These are phyloP conservation scores for Capillidium rhysosporum DNA, from an alignment of 371 early-diverging fungal genomes.

Conservation along the genomic window DNA sequence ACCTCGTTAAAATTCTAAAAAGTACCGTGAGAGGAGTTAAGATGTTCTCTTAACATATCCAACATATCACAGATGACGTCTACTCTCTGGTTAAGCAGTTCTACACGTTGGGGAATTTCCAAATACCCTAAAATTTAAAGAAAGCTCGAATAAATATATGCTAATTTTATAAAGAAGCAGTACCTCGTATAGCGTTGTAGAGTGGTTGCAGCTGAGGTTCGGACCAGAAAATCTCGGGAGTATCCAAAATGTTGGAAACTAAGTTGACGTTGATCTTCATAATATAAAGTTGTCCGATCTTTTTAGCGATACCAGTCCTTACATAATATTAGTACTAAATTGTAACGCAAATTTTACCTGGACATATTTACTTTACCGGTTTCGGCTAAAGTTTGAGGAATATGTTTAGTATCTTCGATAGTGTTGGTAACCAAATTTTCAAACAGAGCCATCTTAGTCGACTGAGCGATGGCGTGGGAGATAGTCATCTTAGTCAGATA, in stretches of 20 bases:
- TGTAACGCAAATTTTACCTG: conserved; percentile 13
- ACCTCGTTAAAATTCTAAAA: conserved; percentile 61
- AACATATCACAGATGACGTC: conserved; percentile 41
- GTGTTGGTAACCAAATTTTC: conserved; percentile 65
- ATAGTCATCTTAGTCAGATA: conserved; percentile 71
- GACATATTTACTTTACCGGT: conserved; percentile 62
- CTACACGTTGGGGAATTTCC: conserved; percentile 41
- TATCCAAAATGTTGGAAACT: conserved; percentile 62
- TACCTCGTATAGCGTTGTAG: conserved; percentile 49
- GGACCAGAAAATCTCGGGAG: conserved; percentile 77
- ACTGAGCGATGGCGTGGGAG: conserved; percentile 70
- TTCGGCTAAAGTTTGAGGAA: conserved; percentile 61
- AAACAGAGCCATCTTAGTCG: conserved; percentile 65
- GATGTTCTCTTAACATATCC: conserved; percentile 70
- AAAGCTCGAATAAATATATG: neutral
- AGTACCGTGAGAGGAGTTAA: conserved; percentile 49
- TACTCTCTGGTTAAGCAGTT: conserved; percentile 36
- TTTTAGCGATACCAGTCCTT: conserved; percentile 37
- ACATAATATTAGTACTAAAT: neutral
- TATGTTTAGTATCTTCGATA: conserved; percentile 65
- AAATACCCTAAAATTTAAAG: conserved; percentile 25
- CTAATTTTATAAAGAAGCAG: neutral
- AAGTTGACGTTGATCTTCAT: conserved; percentile 78
- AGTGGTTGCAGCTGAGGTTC: conserved; percentile 61
- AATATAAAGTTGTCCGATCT: conserved; percentile 53